Conservation (phyloP, 148 eudicot genomes). For the Amaranthus palmeri region DNA sequence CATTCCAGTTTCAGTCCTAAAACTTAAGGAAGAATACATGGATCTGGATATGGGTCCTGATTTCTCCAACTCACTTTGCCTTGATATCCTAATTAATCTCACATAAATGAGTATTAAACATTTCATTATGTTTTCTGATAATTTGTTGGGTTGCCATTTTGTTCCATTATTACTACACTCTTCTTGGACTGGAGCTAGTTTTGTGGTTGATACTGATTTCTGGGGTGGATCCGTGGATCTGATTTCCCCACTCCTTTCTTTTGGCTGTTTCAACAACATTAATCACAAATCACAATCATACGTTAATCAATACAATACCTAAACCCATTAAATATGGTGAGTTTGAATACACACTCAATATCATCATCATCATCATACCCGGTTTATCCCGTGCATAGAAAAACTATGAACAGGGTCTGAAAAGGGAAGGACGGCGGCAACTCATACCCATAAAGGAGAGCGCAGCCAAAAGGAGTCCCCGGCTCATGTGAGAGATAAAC, state of each 20-base stretch:
- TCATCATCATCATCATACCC: too few species aligned
- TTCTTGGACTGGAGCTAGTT: constrained; percentile 29
- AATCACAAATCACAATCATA: background rate
- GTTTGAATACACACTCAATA: background rate
- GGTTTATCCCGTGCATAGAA: too few species aligned
- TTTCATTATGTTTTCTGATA: constrained; percentile 86
- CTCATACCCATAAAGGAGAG: too few species aligned
- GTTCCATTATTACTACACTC: constrained; percentile 32
- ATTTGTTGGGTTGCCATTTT: constrained; percentile 67
- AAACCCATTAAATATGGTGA: background rate
- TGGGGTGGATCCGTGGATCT: constrained; percentile 27
- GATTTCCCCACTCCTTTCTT: constrained; percentile 43
- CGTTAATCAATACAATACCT: background rate
- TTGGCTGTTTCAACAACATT: constrained; percentile 19
- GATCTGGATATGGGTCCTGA: constrained; percentile 68
- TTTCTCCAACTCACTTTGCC: constrained; percentile 74
- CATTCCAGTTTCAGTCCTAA: constrained; percentile 43
- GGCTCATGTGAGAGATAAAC: too few species aligned
- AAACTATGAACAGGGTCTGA: too few species aligned
- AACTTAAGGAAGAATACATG: constrained; percentile 46
- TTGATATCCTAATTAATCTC: constrained; percentile 64
- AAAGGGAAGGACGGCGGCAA: too few species aligned
- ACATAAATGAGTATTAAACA: constrained; percentile 66
- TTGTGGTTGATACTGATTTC: constrained; percentile 12
- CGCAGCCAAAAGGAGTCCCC: too few species aligned